Evolutionary conservation across 345 rosid species (phyloP), one percentile per base, ranked within the genome.

Genomic region (Hevea brasiliensis): DNA sequence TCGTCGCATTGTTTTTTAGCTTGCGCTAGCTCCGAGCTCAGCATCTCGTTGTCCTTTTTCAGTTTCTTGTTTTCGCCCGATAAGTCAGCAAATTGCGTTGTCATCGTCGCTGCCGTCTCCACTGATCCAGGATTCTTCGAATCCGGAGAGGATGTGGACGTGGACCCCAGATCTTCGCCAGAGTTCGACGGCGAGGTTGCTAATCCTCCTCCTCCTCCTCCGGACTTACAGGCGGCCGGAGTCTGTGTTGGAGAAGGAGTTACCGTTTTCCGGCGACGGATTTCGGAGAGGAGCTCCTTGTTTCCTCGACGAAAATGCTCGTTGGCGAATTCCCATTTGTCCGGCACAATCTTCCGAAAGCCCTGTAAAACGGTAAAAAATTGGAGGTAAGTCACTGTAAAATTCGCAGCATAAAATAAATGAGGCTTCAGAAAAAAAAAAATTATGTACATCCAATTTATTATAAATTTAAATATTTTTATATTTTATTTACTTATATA

Each of bases 281-380:
- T 88, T 21, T 82, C 89, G 7, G 84, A 32, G 32, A 89, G 61
- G 17, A 85, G 81, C 26, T 89, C 90, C 35, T 77, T 88, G 6
- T 84, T 79, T 51, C 86, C 97, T 74, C 84, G 82, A 29, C 81
- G 80, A 84, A 91, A 91, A 72, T 84, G 67, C 40, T 91, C 92
- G 82, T 91, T 91, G 15, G 89, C 88, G 45, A 91, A 91, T 60
- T 91, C 97, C 97, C 97, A 89, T 84, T 91, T 91, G 68, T 91
- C 97, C 18, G 94, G 90, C 61, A 89, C 97, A 42, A 84, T 82
- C 80, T 89, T 91, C 11, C 91, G 83, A 55, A 91, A 91, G 24
- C 97, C 97, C 96, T 91, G 76, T 8, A 56, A 24, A 13, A 56
- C 5, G 24, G 23, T 17, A 7, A 26, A 32, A 32, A 63, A 24